Percentiles rank a stretch among this genome's conserved stretches.
Conservation (phyloP, 805 yeast species). For the Spathaspora gorwiae region DNA sequence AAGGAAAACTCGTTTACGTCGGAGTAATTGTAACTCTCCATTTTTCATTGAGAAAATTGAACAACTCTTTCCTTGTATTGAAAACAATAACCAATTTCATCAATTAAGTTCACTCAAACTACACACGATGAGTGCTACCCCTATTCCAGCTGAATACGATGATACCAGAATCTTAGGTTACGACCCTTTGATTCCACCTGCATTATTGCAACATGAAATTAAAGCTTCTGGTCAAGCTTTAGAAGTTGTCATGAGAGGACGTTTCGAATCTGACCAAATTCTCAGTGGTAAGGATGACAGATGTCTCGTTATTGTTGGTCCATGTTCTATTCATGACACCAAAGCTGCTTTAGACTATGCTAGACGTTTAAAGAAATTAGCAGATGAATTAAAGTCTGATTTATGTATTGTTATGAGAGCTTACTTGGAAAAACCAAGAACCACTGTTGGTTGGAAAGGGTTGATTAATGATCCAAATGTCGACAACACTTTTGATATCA, state of each 20-base stretch:
- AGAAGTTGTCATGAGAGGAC: constrained; percentile 67
- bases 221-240: constrained; percentile 56
- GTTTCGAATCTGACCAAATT: constrained; percentile 73
- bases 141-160: constrained; percentile 62
- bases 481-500: constrained; percentile 87
- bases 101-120: too few relatives aligned
- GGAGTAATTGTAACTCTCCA: too few relatives aligned
- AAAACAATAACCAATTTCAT: too few relatives aligned
- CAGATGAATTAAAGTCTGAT: constrained; percentile 71
- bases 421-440: constrained; percentile 95
- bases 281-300: constrained; percentile 77
- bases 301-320: constrained; percentile 85
- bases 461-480: constrained; percentile 95
- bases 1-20: too few relatives aligned
- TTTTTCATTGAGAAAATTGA: too few relatives aligned
- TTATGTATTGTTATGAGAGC: constrained; percentile 93
- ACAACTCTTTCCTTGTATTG: too few relatives aligned
- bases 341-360: constrained; percentile 88
- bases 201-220: constrained; percentile 78
- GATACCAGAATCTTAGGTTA: constrained; percentile 82
- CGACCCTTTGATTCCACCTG: constrained; percentile 94
- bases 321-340: constrained; percentile 94
- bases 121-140: constrained; percentile 36
- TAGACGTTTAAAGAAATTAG: constrained; percentile 54
- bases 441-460: constrained; percentile 99